Evolutionary conservation across 805 yeast species (phyloP).

Genomic region (Cyberlindnera petersonii): DNA sequence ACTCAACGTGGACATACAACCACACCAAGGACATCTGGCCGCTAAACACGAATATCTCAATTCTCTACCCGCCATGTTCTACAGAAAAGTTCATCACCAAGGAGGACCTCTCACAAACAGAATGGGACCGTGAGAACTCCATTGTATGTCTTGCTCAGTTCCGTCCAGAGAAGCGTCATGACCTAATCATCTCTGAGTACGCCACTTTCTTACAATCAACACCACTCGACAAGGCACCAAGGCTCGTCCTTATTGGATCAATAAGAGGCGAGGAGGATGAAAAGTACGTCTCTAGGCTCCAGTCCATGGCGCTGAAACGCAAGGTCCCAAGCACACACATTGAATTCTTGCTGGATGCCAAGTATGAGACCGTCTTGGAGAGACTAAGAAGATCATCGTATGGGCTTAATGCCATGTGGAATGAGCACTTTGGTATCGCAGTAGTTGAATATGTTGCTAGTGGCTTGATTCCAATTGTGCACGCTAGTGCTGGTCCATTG

Average conservation of each 20-base stretch:
- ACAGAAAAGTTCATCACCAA: conserved; percentile 46
- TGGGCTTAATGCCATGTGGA: conserved; percentile 98
- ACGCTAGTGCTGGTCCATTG: conserved; percentile 94
- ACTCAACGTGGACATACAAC: conserved; percentile 88
- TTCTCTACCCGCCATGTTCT: conserved; percentile 89
- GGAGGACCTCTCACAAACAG: conserved; percentile 18
- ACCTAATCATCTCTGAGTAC: conserved; percentile 61
- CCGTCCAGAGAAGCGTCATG: conserved; percentile 92
- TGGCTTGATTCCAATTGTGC: conserved; percentile 85
- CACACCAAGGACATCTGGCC: conserved; percentile 71
- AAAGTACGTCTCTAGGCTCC: conserved; percentile 48
- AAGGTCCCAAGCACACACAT: conserved; percentile 39
- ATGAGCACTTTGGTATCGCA: conserved; percentile 97
- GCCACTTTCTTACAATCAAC: conserved; percentile 41
- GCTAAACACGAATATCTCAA: conserved; percentile 37
- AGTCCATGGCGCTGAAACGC: conserved; percentile 39
- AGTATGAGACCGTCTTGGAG: conserved; percentile 56
- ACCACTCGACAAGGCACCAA: conserved; percentile 36
- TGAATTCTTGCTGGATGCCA: conserved; percentile 67
- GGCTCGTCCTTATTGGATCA: conserved; percentile 75
- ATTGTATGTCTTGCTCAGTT: conserved; percentile 72
- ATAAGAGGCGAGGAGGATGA: conserved; percentile 70
- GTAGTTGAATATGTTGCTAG: conserved; percentile 88
- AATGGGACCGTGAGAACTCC: conserved; percentile 32
- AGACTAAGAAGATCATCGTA: conserved; percentile 54